These are phyloP conservation scores for Gastrodia elata DNA, from an alignment of 106 monocot species.

Conservation along the genomic window DNA sequence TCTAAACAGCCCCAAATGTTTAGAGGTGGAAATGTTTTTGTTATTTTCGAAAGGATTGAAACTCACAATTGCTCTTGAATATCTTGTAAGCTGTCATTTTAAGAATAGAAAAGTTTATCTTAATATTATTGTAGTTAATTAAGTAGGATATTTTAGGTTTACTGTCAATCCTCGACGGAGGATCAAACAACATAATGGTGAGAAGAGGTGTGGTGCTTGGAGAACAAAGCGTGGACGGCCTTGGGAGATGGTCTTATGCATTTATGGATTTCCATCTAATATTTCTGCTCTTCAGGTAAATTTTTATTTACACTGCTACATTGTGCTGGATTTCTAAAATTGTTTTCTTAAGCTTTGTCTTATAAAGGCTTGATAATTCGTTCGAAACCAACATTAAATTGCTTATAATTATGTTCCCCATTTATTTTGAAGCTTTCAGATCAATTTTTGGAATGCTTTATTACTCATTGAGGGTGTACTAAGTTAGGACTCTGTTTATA, in stretches of 20 bases:
- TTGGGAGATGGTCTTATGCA: slow-evolving; percentile 97
- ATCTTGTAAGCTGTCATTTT: neutral
- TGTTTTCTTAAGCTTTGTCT: neutral
- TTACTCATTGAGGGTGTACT: neutral
- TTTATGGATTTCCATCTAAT: slow-evolving; percentile 84
- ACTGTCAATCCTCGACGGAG: slow-evolving; percentile 78
- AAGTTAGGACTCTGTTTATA: neutral
- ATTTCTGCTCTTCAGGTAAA: slow-evolving; percentile 79
- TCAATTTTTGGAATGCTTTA: neutral
- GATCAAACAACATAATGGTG: slow-evolving; percentile 93
- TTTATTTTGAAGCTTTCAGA: neutral
- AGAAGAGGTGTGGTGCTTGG: slow-evolving; percentile 64
- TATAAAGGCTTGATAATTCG: neutral
- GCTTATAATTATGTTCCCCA: neutral
- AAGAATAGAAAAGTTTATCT: neutral
- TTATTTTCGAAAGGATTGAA: neutral
- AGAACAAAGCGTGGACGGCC: slow-evolving; percentile 71
- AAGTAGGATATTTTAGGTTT: slow-evolving; percentile 23
- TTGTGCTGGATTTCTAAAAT: neutral
- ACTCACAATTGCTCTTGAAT: neutral
- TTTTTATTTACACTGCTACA: neutral
- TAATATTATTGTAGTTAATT: neutral
- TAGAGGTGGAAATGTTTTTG: neutral
- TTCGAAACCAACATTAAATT: neutral
- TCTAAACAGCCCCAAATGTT: neutral